Evolutionary conservation across 2,329 filamentous ascomycete genomes (phyloP).

Genomic region (Fusarium ramigenum): DNA sequence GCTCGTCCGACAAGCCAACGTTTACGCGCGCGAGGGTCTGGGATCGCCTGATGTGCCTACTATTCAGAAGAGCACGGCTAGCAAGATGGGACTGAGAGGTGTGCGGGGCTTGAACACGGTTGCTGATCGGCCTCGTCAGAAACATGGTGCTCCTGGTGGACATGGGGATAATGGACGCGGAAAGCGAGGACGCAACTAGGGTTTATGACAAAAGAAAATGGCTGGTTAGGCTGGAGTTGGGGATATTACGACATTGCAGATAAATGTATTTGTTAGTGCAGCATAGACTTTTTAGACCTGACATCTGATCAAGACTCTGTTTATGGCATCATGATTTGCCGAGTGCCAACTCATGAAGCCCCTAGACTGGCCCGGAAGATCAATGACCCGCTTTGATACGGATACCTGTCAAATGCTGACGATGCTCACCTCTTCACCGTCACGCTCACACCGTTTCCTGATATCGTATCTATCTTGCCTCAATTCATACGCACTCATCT

Average conservation of each 20-base stretch:
- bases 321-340: not conserved
- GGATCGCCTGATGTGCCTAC: conserved; percentile 57
- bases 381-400: not conserved
- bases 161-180: conserved; percentile 8
- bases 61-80: conserved; percentile 57
- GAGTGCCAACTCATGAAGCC: fast-evolving
- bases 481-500: fast-evolving
- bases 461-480: not conserved
- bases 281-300: conserved; percentile 17
- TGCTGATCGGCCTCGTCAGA: conserved; percentile 52
- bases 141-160: conserved; percentile 28
- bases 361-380: not conserved
- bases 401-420: too few relatives aligned
- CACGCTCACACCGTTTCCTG: not conserved
- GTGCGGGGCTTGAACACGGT: conserved; percentile 58
- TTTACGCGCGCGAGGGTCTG: conserved; percentile 59
- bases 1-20: conserved; percentile 62
- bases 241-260: conserved; percentile 7
- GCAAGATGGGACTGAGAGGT: conserved; percentile 68
- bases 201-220: not conserved
- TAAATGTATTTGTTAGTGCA: not conserved
- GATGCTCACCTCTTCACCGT: not conserved
- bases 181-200: conserved; percentile 16
- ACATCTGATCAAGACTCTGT: conserved; percentile 1
- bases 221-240: conserved; percentile 1